Percentiles rank a stretch among this genome's conserved stretches.
Evolutionary conservation across 225 moss, liverwort and hornwort species (phyloP).

Genomic region (Pseudoscleropodium purum): DNA sequence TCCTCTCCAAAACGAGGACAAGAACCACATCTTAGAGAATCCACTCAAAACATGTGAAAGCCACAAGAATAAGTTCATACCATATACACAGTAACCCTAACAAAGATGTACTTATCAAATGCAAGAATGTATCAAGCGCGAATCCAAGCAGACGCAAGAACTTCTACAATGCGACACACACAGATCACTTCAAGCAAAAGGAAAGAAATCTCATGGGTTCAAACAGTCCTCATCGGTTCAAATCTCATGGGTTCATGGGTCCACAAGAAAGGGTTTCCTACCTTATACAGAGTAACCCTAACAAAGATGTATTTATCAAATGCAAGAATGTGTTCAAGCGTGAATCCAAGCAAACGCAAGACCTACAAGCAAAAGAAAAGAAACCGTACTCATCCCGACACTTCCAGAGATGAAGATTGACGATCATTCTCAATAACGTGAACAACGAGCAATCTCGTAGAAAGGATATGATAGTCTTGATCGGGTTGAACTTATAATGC

Average conservation of each 20-base stretch:
- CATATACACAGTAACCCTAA: neutral
- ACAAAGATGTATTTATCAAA: neutral
- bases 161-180: neutral
- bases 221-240: neutral
- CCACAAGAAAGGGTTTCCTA: neutral
- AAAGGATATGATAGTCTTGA: conserved; percentile 56
- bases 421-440: neutral
- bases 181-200: neutral
- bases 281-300: neutral
- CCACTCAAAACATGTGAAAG: neutral
- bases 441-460: neutral
- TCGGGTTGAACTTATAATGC: conserved; percentile 51
- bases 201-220: neutral
- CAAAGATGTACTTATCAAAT: neutral
- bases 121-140: neutral
- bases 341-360: neutral
- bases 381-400: neutral
- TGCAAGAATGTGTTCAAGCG: neutral
- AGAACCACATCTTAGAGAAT: neutral
- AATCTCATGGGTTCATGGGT: neutral
- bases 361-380: neutral
- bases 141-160: neutral
- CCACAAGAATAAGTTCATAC: neutral
- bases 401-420: neutral
- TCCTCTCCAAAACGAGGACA: neutral